Evolutionary conservation across 306 rosid species (phyloP).

Genomic region (Rosa multiflora): DNA sequence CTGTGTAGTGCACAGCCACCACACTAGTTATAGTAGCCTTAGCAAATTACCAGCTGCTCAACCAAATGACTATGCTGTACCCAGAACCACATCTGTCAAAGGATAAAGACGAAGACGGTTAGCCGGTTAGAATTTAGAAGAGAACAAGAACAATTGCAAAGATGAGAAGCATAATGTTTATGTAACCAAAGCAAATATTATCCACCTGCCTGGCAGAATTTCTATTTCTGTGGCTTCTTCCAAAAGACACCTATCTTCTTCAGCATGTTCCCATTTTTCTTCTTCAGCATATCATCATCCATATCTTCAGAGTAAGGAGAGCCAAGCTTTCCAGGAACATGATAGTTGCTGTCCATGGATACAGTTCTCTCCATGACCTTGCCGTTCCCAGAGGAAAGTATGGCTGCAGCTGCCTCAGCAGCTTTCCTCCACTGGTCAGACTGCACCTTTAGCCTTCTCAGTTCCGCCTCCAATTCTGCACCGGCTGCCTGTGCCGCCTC

Average conservation of each 20-base stretch:
- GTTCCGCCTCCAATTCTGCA: constrained; percentile 74
- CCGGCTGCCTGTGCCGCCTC: constrained; percentile 72
- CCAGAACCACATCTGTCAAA: constrained; percentile 11
- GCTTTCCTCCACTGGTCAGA: constrained; percentile 98
- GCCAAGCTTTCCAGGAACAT: constrained; percentile 42
- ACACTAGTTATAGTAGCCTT: background rate
- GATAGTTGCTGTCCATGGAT: constrained; percentile 68
- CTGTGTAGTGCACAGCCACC: constrained; percentile 6
- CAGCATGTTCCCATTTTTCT: constrained; percentile 93
- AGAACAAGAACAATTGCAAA: constrained; percentile 16
- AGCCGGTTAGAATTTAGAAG: background rate
- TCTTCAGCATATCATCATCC: constrained; percentile 76
- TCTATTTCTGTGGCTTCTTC: constrained; percentile 92
- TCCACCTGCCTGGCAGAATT: constrained; percentile 9
- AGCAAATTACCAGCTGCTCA: constrained; percentile 10
- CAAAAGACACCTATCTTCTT: constrained; percentile 95
- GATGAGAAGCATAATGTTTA: constrained; percentile 16
- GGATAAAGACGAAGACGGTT: background rate
- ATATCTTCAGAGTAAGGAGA: constrained; percentile 60
- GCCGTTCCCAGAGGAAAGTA: constrained; percentile 80
- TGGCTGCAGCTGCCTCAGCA: constrained; percentile 97
- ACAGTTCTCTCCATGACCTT: constrained; percentile 70
- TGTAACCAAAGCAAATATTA: constrained; percentile 1
- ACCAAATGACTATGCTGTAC: constrained; percentile 7
- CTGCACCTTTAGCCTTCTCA: constrained; percentile 83